Evolutionary conservation across 495 filamentous ascomycete genomes (phyloP).

Genomic region (Neurospora sp.): DNA sequence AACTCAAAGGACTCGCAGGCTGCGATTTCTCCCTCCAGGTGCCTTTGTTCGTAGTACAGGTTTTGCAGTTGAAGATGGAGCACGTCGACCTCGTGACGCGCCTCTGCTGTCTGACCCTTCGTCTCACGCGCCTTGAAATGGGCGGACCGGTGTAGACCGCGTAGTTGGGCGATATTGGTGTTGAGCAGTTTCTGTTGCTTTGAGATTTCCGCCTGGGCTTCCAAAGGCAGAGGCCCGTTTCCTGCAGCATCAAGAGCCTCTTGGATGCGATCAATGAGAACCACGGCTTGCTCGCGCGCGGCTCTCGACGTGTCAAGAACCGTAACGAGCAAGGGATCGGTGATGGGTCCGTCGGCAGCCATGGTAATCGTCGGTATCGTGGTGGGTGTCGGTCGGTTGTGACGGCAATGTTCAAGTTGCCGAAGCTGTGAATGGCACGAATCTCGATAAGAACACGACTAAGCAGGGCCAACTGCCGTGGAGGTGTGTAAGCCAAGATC

Average conservation of each 20-base stretch:
- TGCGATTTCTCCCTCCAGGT: constrained; percentile 79
- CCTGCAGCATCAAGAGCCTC: constrained; percentile 29
- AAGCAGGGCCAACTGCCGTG: neutral
- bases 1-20: constrained; percentile 90
- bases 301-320: constrained; percentile 61
- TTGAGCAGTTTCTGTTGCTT: constrained; percentile 72
- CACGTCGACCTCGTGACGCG: constrained; percentile 79
- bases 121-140: constrained; percentile 74
- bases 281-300: constrained; percentile 60
- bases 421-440: neutral
- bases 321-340: constrained; percentile 57
- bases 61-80: constrained; percentile 92
- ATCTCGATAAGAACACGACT: neutral
- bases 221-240: constrained; percentile 27
- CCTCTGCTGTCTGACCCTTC: constrained; percentile 76
- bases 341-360: constrained; percentile 49
- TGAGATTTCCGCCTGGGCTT: constrained; percentile 52
- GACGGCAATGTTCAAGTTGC: neutral
- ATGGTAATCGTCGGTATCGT: constrained; percentile 16
- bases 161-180: constrained; percentile 69
- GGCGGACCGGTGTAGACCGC: constrained; percentile 71
- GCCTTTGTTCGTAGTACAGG: constrained; percentile 89
- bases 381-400: neutral
- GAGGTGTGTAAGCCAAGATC: neutral
- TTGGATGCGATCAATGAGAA: constrained; percentile 51